These are phyloP conservation scores for Thielaviopsis euricoi DNA, from an alignment of 2,329 filamentous ascomycete genomes.

Conservation along the genomic window DNA sequence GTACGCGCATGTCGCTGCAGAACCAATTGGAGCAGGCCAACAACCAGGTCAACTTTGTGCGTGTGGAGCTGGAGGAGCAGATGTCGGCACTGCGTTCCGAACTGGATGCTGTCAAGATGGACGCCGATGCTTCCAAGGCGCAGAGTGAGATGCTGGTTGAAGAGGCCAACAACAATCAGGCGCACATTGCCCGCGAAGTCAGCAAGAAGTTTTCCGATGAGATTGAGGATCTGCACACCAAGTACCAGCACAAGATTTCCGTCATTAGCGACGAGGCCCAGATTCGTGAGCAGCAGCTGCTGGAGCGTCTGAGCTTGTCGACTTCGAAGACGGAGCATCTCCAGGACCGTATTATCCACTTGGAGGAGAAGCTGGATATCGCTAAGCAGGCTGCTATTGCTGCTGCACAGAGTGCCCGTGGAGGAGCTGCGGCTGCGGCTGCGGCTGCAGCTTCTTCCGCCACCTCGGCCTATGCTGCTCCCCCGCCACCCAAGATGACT, in stretches of 20 bases:
- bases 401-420: slow-evolving; percentile 59
- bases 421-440: slow-evolving; percentile 24
- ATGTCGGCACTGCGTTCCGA: slow-evolving; percentile 55
- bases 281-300: slow-evolving; percentile 60
- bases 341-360: slow-evolving; percentile 65
- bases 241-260: slow-evolving; percentile 57
- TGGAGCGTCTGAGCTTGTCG: slow-evolving; percentile 66
- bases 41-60: slow-evolving; percentile 68
- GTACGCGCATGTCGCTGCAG: slow-evolving; percentile 63
- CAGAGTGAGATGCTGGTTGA: slow-evolving; percentile 74
- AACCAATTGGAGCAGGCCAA: slow-evolving; percentile 70
- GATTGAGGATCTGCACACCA: slow-evolving; percentile 57
- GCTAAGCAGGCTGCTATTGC: slow-evolving; percentile 75
- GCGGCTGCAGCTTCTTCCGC: slow-evolving; percentile 4
- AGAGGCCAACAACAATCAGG: slow-evolving; percentile 56
- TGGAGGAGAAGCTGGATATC: slow-evolving; percentile 84
- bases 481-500: slow-evolving; percentile 17
- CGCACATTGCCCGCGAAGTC: slow-evolving; percentile 31
- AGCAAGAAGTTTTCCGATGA: slow-evolving; percentile 47
- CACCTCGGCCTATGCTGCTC: background rate
- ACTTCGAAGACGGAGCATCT: slow-evolving; percentile 73
- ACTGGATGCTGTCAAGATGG: slow-evolving; percentile 60
- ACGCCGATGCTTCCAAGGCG: slow-evolving; percentile 65
- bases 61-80: slow-evolving; percentile 68
- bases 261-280: slow-evolving; percentile 69